phyloP scores from a whole-genome alignment of 1,284 basidiomycete genomes.

The Pseudozyma thailandica region DNA sequence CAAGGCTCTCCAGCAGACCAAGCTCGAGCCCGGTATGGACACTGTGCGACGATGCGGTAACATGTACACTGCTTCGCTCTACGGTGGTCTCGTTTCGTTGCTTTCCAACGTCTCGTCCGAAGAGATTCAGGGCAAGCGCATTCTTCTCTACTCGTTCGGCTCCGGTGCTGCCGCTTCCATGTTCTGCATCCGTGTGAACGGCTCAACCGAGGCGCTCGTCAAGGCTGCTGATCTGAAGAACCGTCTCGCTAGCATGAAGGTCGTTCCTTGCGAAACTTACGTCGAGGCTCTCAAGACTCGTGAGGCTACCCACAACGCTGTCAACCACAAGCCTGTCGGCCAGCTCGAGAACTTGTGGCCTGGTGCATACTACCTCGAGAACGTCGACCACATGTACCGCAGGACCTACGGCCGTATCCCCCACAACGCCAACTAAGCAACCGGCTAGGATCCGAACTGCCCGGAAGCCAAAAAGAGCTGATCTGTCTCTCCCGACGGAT shows the following conservation, averaged over 20 bases:
- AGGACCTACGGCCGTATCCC: conserved; percentile 77
- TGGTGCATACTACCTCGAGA: conserved; percentile 91
- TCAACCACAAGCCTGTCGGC: conserved; percentile 85
- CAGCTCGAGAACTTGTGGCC: conserved; percentile 92
- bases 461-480: too few relatives aligned
- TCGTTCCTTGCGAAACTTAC: conserved; percentile 88
- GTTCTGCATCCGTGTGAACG: conserved; percentile 85
- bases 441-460: too few relatives aligned
- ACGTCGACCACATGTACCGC: conserved; percentile 90
- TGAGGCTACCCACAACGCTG: conserved; percentile 95
- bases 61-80: conserved; percentile 98
- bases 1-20: conserved; percentile 52
- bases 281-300: conserved; percentile 76
- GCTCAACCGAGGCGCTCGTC: conserved; percentile 82
- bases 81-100: conserved; percentile 83
- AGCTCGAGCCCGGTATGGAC: conserved; percentile 66
- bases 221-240: conserved; percentile 82
- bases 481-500: too few relatives aligned
- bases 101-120: conserved; percentile 55
- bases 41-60: conserved; percentile 75
- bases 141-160: conserved; percentile 93
- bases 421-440: conserved; percentile 41
- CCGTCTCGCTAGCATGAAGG: conserved; percentile 85
- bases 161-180: conserved; percentile 90
- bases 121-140: conserved; percentile 68